A percentile compares a stretch with the other conserved stretches of the same genome.
These are phyloP conservation scores for Aspergillus pseudonomiae DNA, from an alignment of 2,329 filamentous ascomycete species.

Conservation along the genomic window DNA sequence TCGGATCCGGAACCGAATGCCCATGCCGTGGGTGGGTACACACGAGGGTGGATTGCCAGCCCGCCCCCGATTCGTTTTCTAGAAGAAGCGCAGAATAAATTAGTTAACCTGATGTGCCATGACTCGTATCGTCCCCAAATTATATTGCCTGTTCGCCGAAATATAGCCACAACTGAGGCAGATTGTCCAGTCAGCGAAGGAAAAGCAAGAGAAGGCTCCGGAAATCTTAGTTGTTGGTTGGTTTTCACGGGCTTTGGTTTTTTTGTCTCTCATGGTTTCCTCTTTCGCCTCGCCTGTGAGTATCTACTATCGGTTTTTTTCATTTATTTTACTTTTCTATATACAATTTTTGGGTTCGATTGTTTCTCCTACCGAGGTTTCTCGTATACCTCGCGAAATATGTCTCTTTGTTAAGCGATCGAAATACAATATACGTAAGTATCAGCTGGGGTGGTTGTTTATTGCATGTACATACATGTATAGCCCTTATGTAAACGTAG, in stretches of 20 bases:
- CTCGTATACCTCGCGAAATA: not conserved
- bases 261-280: not conserved
- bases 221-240: conserved; percentile 5
- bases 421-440: not conserved
- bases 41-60: not conserved
- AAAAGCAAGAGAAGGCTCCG: not conserved
- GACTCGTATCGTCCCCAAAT: not conserved
- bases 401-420: not conserved
- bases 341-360: no score
- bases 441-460: not conserved
- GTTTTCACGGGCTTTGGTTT: not conserved
- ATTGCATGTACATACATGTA: no score
- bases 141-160: not conserved
- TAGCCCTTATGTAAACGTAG: no score
- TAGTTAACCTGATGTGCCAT: not conserved
- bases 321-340: no score
- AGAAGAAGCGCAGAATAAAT: not conserved
- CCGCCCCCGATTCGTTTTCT: not conserved
- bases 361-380: no score
- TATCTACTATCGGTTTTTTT: no score
- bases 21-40: not conserved
- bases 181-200: not conserved
- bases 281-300: not conserved
- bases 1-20: not conserved
- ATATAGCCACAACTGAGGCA: conserved; percentile 1